Percentiles rank a stretch among this genome's conserved stretches.
These are phyloP conservation scores for Leishmania tropica DNA, from an alignment of 208 protist species.

Conservation along the genomic window DNA sequence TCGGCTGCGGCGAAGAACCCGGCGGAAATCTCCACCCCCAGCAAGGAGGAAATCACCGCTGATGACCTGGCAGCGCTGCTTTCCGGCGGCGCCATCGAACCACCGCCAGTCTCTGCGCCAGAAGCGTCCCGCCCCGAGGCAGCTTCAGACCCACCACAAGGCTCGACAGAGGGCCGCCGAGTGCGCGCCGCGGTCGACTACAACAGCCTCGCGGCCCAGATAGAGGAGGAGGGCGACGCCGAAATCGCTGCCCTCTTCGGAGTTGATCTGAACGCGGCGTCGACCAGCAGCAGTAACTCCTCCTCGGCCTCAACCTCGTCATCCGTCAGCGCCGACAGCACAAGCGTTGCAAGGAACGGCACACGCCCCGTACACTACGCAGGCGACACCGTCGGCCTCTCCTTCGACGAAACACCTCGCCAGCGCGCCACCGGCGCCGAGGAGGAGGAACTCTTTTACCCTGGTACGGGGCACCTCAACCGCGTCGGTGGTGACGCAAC, in stretches of 20 bases:
- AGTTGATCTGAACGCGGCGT: constrained; percentile 22
- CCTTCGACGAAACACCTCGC: constrained; percentile 39
- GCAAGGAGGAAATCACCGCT: constrained; percentile 23
- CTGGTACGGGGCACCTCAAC: constrained; percentile 86
- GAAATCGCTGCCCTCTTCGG: constrained; percentile 63
- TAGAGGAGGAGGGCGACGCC: constrained; percentile 46
- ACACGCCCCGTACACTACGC: constrained; percentile 14
- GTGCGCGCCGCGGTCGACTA: constrained; percentile 59
- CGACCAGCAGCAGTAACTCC: constrained; percentile 15
- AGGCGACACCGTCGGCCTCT: constrained; percentile 59
- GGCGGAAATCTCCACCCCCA: constrained; percentile 25
- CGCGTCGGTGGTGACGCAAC: constrained; percentile 59
- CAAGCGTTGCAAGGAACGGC: neutral
- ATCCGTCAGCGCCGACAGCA: neutral
- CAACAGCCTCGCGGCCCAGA: constrained; percentile 56
- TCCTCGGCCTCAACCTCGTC: neutral
- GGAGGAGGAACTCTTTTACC: constrained; percentile 84
- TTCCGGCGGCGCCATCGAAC: neutral
- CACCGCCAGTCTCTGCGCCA: neutral
- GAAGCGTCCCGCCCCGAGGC: neutral
- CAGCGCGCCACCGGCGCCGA: neutral
- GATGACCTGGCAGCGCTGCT: neutral
- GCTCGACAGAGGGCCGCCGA: constrained; percentile 8
- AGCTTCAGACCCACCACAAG: neutral
- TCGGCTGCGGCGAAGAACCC: neutral